A percentile compares a stretch with the other conserved stretches of the same genome.
Evolutionary conservation across 768 basidiomycete species (phyloP).

Genomic region (Calocera viscosa): DNA sequence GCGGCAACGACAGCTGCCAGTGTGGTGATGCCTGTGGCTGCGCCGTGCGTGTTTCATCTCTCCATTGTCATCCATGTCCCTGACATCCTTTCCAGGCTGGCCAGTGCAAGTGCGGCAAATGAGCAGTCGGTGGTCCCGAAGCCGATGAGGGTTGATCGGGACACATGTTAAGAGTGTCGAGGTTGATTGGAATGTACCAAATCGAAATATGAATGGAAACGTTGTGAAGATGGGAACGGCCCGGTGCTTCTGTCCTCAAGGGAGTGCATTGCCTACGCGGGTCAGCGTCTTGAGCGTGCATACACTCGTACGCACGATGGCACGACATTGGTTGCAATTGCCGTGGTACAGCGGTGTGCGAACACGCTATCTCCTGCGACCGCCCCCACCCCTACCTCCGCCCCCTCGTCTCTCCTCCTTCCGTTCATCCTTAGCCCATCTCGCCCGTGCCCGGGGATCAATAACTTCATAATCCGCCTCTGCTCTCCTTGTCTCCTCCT

Average conservation of each 20-base stretch:
- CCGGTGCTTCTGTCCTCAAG: neutral
- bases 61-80: neutral
- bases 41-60: neutral
- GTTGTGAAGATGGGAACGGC: neutral
- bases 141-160: neutral
- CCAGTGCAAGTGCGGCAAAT: slow-evolving; percentile 4
- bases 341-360: no score
- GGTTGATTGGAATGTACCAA: neutral
- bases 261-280: no score
- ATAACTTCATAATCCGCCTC: slow-evolving; percentile 83
- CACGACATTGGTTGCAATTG: no score
- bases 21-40: neutral
- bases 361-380: neutral
- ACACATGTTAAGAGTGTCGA: neutral
- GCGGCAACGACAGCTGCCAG: neutral
- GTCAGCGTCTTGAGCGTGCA: no score
- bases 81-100: neutral
- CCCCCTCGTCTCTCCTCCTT: slow-evolving; percentile 32
- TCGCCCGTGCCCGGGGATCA: slow-evolving; percentile 62
- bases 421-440: slow-evolving; percentile 45
- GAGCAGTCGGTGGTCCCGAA: neutral
- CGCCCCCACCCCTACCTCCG: neutral
- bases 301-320: no score
- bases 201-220: neutral
- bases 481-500: slow-evolving; percentile 57